phyloP scores from a whole-genome alignment of 2,329 filamentous ascomycete genomes.

The Tolypocladium paradoxum region DNA sequence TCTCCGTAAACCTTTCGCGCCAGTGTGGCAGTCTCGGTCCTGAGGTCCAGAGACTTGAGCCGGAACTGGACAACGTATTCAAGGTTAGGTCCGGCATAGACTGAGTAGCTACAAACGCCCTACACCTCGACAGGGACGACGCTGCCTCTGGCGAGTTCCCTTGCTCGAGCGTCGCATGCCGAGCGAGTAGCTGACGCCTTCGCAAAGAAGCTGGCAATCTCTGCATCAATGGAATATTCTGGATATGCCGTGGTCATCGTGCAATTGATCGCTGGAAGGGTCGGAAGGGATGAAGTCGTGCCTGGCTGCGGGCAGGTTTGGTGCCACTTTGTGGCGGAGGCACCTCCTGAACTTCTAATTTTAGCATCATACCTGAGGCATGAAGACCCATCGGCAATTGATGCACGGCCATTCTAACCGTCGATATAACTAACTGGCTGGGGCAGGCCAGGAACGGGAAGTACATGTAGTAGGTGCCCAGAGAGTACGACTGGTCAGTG shows the following conservation, averaged over 20 bases:
- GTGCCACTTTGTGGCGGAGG: no score
- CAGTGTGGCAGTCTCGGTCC: constrained; percentile 20
- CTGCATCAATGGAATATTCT: constrained; percentile 11
- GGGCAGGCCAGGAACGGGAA: constrained; percentile 38
- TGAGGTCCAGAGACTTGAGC: constrained; percentile 22
- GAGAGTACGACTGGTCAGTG: constrained; percentile 27
- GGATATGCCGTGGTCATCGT: background rate
- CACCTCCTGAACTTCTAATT: no score
- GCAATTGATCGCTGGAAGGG: no score
- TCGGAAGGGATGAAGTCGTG: no score
- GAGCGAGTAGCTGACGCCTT: constrained; percentile 12
- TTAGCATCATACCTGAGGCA: no score
- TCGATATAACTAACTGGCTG: no score
- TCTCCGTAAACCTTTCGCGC: constrained; percentile 20
- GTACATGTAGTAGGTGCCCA: constrained; percentile 34
- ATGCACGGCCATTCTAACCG: no score
- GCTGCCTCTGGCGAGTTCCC: constrained; percentile 17
- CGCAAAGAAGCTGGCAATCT: constrained; percentile 14
- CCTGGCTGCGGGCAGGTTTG: no score
- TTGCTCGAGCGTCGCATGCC: constrained; percentile 12
- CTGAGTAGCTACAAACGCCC: constrained; percentile 27
- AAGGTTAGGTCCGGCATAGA: constrained; percentile 22
- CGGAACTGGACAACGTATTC: constrained; percentile 27
- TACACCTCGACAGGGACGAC: constrained; percentile 22
- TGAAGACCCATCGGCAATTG: no score